Evolutionary conservation across 2,329 filamentous ascomycete species (phyloP), one percentile per base, ranked within the genome.

Genomic region (Neoscytalidium dimidiatum): DNA sequence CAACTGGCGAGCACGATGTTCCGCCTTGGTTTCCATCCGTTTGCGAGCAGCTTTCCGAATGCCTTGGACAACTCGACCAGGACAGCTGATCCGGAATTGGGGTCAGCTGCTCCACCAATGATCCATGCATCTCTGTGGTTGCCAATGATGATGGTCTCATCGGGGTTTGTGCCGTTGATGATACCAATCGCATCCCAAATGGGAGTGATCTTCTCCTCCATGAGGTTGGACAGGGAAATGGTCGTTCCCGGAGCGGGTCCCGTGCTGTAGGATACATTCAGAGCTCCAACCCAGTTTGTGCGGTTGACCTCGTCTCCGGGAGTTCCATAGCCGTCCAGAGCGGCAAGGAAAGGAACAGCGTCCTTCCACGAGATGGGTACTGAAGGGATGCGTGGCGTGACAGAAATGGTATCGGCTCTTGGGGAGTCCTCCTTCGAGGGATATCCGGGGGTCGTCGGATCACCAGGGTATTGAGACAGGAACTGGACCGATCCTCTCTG

Each of bases 331-430:
- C 92, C 92, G 71, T 97, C 95, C 57, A 97, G 81, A 0, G 92
- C 90, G 72, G 89, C 89, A 19, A 97, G 83, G 35, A 97, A 86
- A 0, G 93, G 93, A 23, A 96, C 77, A 1, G 90, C 92, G 69
- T 96, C 92, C 3, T 82, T 78, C 75, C 94, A 96, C 0, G 93
- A 96, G 43, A 97, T 91, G 2, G 93, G 93, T 6, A 96, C 80
- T 1, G 93, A 96, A 0, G 94, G 93, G 65, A 97, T 97, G 1
- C 84, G 85, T 0, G 93, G 90, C 26, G 87, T 91, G 3, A 85
- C 83, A 7, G 82, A 77, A 21, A 88, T 82, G 0, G 88, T 87
- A 19, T 92, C 88, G 62, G 86, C 83, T 35, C 93, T 87, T 17
- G 90, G 90, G 19, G 84, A 90, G 29, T 90, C 92, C 14, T 91